A percentile compares a stretch with the other conserved stretches of the same genome.
Conservation (phyloP, 257 asterid genomes). For the Eucommia ulmoides region DNA sequence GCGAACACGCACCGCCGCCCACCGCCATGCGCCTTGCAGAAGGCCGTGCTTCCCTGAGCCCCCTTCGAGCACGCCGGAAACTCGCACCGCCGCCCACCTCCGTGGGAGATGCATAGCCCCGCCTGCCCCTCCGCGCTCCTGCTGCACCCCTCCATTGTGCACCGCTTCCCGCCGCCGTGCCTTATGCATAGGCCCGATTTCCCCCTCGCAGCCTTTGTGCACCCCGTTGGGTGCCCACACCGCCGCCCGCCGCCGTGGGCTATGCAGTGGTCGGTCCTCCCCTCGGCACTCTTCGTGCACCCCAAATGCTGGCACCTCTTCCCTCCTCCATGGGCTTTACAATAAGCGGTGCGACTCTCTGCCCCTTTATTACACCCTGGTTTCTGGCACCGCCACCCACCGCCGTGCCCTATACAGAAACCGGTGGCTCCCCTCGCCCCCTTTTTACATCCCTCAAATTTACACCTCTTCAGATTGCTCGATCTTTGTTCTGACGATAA, state of each 20-base stretch:
- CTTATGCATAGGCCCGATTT: conserved; percentile 81
- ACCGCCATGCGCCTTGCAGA: conserved; percentile 93
- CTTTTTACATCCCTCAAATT: conserved; percentile 47
- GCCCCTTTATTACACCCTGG: conserved; percentile 79
- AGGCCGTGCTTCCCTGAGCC: conserved; percentile 76
- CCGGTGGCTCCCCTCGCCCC: conserved; percentile 90
- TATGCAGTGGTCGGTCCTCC: conserved; percentile 71
- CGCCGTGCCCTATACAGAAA: conserved; percentile 83
- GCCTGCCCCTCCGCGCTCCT: conserved; percentile 87
- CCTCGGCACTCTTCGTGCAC: conserved; percentile 89
- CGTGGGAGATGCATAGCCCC: conserved; percentile 87
- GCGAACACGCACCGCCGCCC: conserved; percentile 78
- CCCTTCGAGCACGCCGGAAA: conserved; percentile 46
- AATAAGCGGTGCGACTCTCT: conserved; percentile 80
- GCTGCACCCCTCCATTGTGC: conserved; percentile 67
- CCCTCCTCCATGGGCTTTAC: conserved; percentile 92
- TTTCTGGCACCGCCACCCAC: conserved; percentile 87
- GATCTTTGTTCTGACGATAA: conserved; percentile 33
- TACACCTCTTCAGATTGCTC: conserved; percentile 47
- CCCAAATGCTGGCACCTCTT: conserved; percentile 63
- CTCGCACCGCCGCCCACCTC: conserved; percentile 87
- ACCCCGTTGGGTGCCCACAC: conserved; percentile 46
- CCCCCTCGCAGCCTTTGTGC: conserved; percentile 83
- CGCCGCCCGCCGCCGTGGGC: conserved; percentile 88
- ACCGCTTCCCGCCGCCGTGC: conserved; percentile 95